Base-by-base conservation (phyloP, 1,284 basidiomycete species). In the Xerocomus nothofagi region DNA sequence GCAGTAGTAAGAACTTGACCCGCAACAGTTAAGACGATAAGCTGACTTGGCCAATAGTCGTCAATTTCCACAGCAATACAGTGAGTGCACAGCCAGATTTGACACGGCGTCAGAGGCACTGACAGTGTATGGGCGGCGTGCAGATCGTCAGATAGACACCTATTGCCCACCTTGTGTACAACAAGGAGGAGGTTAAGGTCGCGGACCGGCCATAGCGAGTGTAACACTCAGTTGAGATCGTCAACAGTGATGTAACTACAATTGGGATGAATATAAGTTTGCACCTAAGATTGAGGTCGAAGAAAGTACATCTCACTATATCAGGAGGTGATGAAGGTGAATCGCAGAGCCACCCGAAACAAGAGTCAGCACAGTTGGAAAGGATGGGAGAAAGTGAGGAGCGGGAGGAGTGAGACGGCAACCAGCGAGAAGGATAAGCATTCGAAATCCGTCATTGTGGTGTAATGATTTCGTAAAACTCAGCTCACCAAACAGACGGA, bases 1-100 rank as follows among this genome's bases (percentile, higher is more conserved):
- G 82, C 86, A 87, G 68, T 86, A 86, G 86, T 89, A 67, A 71
- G 86, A 65, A 41, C 31, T 34, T 54, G 34, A 49, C 36, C 17
- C 40, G 34, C 39, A 18, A 42, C 51, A 41, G 21, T 34, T 27
- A 39, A 38, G 47, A 57, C 48, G 51, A 57, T 24, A 39, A 38
- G 39, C 63, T 67, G 40, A 61, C 56, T 49, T 57, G 53, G 50
- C 46, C 54, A 49, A 45, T 51, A 88, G 86, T 62, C 84, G 80
- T 50, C 80, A 82, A 62, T 88, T 82, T 66, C 87, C 86, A 39
- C 71, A 87, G 62, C 78, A 80, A 58, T 80, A 77, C 57, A 71
- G 79, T 82, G 54, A 65, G 78, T 65, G 32, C 39, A 44, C 26
- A 40, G 20, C 40, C 39, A 18, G 37, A 30, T 44, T 49, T 42